A percentile compares a stretch with the other conserved stretches of the same genome.
These are phyloP conservation scores for Lichtheimia ramosa DNA, from an alignment of 371 early-diverging fungal species.

Conservation along the genomic window DNA sequence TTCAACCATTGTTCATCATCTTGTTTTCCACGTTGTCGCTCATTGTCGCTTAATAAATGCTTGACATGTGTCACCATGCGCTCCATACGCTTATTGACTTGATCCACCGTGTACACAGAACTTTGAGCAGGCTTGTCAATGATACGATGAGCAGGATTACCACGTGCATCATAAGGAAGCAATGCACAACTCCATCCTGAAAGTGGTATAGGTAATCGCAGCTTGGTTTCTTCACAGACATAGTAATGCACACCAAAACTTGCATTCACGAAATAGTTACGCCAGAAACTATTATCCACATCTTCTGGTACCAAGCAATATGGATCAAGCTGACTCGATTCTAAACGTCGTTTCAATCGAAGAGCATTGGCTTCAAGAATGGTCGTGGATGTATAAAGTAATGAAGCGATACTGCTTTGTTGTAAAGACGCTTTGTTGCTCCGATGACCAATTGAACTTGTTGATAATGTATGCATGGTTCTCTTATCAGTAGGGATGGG, in stretches of 20 bases:
- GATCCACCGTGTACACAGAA: conserved; percentile 31
- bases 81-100: conserved; percentile 29
- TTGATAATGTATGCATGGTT: not conserved
- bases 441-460: not conserved
- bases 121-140: conserved; percentile 40
- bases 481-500: not conserved
- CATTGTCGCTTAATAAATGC: conserved; percentile 19
- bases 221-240: conserved; percentile 34
- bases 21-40: conserved; percentile 1
- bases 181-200: conserved; percentile 47
- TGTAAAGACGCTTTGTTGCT: conserved; percentile 16
- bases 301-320: conserved; percentile 33
- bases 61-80: conserved; percentile 46
- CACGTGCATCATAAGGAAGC: conserved; percentile 6
- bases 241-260: conserved; percentile 53
- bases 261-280: conserved; percentile 40
- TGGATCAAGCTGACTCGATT: conserved; percentile 24
- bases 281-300: conserved; percentile 34
- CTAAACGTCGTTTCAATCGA: conserved; percentile 8
- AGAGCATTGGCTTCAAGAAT: conserved; percentile 5
- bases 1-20: conserved; percentile 46
- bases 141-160: conserved; percentile 19
- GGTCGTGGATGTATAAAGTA: conserved; percentile 11
- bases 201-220: conserved; percentile 31
- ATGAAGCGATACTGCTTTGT: conserved; percentile 35